Evolutionary conservation across 805 yeast species (phyloP).

Genomic region (Kodamaea laetipori): DNA sequence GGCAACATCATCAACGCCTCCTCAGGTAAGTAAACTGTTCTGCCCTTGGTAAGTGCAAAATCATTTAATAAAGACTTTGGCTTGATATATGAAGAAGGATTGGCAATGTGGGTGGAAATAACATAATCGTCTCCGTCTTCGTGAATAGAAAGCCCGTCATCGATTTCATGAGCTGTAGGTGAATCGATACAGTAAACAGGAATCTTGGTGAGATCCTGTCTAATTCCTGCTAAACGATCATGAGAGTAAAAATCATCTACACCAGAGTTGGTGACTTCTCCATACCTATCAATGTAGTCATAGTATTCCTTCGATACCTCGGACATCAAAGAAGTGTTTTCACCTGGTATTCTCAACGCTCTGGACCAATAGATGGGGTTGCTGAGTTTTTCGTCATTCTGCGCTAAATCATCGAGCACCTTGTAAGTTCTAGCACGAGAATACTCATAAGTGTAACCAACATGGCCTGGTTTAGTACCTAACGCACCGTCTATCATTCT

Average conservation of each 20-base stretch:
- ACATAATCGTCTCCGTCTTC: slow-evolving; percentile 32
- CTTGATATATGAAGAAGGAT: slow-evolving; percentile 70
- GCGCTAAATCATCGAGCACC: slow-evolving; percentile 35
- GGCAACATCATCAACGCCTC: slow-evolving; percentile 73
- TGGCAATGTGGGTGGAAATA: slow-evolving; percentile 78
- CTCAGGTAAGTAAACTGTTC: slow-evolving; percentile 76
- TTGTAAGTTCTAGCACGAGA: slow-evolving; percentile 58
- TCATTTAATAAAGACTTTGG: slow-evolving; percentile 45
- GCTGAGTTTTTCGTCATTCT: slow-evolving; percentile 26
- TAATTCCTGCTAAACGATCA: slow-evolving; percentile 33
- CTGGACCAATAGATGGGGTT: slow-evolving; percentile 59
- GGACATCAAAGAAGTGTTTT: slow-evolving; percentile 44
- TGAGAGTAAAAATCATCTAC: slow-evolving; percentile 20
- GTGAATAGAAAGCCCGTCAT: slow-evolving; percentile 82
- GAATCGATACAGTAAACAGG: slow-evolving; percentile 84
- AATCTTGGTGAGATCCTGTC: slow-evolving; percentile 45
- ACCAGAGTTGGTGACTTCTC: neutral
- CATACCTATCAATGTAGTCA: slow-evolving; percentile 26
- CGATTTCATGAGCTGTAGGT: slow-evolving; percentile 81
- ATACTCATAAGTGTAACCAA: slow-evolving; percentile 38
- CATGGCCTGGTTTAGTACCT: neutral
- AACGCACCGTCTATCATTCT: slow-evolving; percentile 27
- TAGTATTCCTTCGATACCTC: slow-evolving; percentile 47
- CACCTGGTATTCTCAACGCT: slow-evolving; percentile 46
- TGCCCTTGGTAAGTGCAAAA: slow-evolving; percentile 60